phyloP scores from a whole-genome alignment of 2,329 filamentous ascomycete species.

The Volutella citrinella region DNA sequence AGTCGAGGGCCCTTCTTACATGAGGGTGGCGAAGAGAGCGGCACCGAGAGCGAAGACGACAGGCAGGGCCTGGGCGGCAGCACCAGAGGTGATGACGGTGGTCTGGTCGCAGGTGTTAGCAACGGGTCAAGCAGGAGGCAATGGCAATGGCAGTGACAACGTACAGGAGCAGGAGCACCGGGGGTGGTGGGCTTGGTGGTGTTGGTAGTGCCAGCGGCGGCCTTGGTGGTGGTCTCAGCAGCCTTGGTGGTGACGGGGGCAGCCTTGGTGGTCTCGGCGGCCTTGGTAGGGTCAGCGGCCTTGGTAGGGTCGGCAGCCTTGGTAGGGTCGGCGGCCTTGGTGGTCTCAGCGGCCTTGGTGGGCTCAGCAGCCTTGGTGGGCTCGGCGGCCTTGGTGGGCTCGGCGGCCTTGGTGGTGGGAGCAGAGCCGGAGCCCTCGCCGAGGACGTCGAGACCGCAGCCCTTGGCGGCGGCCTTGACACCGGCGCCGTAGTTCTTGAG shows the following conservation, averaged over 20 bases:
- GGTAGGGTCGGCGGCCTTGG: constrained; percentile 11
- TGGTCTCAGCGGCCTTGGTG: constrained; percentile 3
- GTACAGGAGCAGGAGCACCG: no score
- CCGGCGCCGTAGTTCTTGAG: constrained; percentile 41
- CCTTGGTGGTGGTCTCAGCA: background rate
- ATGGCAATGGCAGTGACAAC: constrained; percentile 3
- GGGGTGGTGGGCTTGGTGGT: no score
- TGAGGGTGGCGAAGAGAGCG: constrained; percentile 13
- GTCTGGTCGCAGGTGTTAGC: constrained; percentile 10
- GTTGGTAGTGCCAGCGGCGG: constrained; percentile 5
- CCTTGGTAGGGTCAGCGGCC: constrained; percentile 4
- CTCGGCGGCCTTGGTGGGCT: constrained; percentile 11
- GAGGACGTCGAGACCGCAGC: constrained; percentile 30
- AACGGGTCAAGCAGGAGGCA: constrained; percentile 1
- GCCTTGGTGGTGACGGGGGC: no score
- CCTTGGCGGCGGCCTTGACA: constrained; percentile 35
- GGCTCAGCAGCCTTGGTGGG: constrained; percentile 6
- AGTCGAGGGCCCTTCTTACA: constrained; percentile 3
- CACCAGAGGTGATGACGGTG: constrained; percentile 7
- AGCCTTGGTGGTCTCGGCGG: constrained; percentile 5
- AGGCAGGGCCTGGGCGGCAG: constrained; percentile 9
- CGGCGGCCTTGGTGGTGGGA: constrained; percentile 4
- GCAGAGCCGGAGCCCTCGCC: constrained; percentile 15
- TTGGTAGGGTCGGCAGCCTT: constrained; percentile 7
- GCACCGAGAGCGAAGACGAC: constrained; percentile 9